phyloP scores from a whole-genome alignment of 1,284 basidiomycete species.

The Porogramme epimiltina region DNA sequence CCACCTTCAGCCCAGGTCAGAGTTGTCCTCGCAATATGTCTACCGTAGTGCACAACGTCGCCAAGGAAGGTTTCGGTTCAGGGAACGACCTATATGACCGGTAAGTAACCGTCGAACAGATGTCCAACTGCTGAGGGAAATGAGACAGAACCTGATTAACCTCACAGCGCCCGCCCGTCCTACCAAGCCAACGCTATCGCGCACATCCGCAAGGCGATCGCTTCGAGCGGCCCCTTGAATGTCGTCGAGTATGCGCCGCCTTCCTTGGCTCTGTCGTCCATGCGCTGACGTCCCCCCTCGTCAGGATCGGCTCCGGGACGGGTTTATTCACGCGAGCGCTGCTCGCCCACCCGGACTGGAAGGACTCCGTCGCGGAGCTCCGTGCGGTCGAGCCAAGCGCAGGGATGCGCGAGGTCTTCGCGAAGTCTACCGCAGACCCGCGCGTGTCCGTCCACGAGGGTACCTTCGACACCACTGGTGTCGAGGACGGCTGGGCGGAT shows the following conservation, averaged over 20 bases:
- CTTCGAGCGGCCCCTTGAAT: conserved; percentile 47
- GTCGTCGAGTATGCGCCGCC: conserved; percentile 60
- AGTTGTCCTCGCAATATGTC: background rate
- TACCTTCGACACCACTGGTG: conserved; percentile 61
- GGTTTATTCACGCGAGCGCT: conserved; percentile 81
- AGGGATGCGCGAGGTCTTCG: conserved; percentile 70
- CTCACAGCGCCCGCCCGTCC: conserved; percentile 63
- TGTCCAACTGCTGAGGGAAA: background rate
- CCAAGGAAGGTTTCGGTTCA: conserved; percentile 64
- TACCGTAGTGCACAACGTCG: conserved; percentile 53
- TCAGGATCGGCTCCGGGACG: conserved; percentile 71
- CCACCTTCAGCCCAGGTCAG: background rate
- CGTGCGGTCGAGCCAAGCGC: conserved; percentile 73
- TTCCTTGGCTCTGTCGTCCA: conserved; percentile 70
- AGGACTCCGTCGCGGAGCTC: conserved; percentile 48
- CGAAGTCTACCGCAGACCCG: conserved; percentile 49
- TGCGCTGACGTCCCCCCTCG: conserved; percentile 1
- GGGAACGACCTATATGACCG: conserved; percentile 79
- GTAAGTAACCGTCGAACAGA: conserved; percentile 35
- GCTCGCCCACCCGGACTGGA: conserved; percentile 61
- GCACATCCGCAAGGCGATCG: conserved; percentile 53
- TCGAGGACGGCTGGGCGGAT: conserved; percentile 71
- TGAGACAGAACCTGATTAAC: conserved; percentile 1
- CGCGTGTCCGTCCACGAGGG: conserved; percentile 58
- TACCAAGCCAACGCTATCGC: conserved; percentile 62